phyloP scores from a whole-genome alignment of 1,139 yeast genomes.

The Diutina siamensis region DNA sequence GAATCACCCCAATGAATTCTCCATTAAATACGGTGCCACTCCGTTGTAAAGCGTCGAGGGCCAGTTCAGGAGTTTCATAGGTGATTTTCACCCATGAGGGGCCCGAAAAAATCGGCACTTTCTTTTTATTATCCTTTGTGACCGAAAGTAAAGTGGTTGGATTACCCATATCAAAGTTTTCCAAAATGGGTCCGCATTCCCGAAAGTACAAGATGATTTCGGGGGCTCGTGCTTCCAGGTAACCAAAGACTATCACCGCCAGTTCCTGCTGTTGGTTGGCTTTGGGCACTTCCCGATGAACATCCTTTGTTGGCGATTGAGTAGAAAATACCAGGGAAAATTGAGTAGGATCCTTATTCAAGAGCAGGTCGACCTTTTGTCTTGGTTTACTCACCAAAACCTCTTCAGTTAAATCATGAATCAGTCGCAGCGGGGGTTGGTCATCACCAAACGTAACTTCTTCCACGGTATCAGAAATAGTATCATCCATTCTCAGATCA shows the following conservation, averaged over 20 bases:
- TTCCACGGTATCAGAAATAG: constrained; percentile 18
- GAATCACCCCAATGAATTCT: constrained; percentile 64
- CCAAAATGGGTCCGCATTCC: constrained; percentile 71
- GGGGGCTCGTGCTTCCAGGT: constrained; percentile 63
- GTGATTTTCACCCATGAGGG: constrained; percentile 84
- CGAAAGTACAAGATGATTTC: constrained; percentile 64
- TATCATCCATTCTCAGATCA: constrained; percentile 20
- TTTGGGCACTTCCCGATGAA: constrained; percentile 8
- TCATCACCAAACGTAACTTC: constrained; percentile 26
- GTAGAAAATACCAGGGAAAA: constrained; percentile 2
- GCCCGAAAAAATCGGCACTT: constrained; percentile 66
- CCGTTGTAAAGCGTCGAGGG: constrained; percentile 74
- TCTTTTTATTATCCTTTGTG: constrained; percentile 5
- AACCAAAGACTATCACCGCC: constrained; percentile 81
- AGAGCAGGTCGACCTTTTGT: constrained; percentile 20
- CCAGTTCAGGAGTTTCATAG: constrained; percentile 63
- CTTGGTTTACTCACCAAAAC: constrained; percentile 23
- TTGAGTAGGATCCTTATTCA: constrained; percentile 34
- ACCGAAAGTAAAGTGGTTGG: constrained; percentile 9
- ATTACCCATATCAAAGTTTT: constrained; percentile 45
- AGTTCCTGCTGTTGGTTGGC: constrained; percentile 30
- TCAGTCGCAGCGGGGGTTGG: constrained; percentile 49
- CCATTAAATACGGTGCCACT: constrained; percentile 68
- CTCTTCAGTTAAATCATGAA: constrained; percentile 44
- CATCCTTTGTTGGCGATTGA: neutral